phyloP scores from a whole-genome alignment of 345 rosid genomes.

The Gossypioides kirkii region DNA sequence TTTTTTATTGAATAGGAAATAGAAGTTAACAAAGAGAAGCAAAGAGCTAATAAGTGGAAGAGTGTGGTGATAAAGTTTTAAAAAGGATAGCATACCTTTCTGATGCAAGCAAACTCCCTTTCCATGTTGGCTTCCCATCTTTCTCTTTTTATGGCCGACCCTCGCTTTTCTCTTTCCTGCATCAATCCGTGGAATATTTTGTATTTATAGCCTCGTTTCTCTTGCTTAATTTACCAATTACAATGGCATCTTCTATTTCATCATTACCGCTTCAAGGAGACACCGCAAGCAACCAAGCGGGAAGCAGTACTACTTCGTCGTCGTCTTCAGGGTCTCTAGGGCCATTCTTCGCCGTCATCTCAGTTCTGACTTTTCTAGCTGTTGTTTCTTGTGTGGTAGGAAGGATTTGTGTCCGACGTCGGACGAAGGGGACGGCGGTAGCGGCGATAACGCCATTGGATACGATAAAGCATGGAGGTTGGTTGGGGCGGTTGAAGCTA shows the following conservation, averaged over 20 bases:
- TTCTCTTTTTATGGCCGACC: slow-evolving; percentile 16
- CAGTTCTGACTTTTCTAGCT: slow-evolving; percentile 44
- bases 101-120: slow-evolving; percentile 13
- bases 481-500: slow-evolving; percentile 40
- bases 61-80: background rate
- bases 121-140: slow-evolving; percentile 31
- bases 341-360: slow-evolving; percentile 67
- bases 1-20: background rate
- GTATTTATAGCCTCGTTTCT: background rate
- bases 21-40: background rate
- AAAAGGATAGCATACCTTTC: background rate
- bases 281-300: background rate
- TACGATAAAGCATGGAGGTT: slow-evolving; percentile 32
- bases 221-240: background rate
- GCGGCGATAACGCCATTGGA: slow-evolving; percentile 28
- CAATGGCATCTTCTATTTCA: slow-evolving; percentile 27
- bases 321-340: slow-evolving; percentile 55
- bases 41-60: background rate
- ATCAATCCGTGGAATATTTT: background rate
- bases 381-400: slow-evolving; percentile 58
- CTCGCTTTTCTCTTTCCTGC: background rate
- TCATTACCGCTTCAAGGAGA: slow-evolving; percentile 18
- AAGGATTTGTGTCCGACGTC: slow-evolving; percentile 36
- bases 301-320: slow-evolving; percentile 2
- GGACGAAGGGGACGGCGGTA: background rate